Evolutionary conservation across 2,329 filamentous ascomycete genomes (phyloP).

Genomic region (Aureobasidium pullulans): DNA sequence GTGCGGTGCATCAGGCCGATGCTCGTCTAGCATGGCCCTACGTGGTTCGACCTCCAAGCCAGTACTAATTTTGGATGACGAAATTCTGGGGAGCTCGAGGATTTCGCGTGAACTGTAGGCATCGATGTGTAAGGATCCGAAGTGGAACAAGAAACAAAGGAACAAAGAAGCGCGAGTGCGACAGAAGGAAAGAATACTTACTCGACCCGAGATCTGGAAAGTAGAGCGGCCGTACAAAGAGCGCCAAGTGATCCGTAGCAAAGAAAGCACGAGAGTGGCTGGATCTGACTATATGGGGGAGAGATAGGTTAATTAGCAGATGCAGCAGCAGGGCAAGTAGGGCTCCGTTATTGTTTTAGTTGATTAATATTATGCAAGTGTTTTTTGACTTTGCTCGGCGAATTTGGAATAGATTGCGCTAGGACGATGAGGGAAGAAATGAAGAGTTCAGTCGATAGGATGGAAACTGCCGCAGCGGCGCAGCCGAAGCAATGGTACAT

Average conservation of each 20-base stretch:
- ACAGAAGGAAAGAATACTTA: conserved; percentile 22
- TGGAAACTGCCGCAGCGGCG: conserved; percentile 13
- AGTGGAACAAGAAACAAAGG: conserved; percentile 14
- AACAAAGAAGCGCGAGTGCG: conserved; percentile 6
- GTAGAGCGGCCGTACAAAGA: conserved; percentile 23
- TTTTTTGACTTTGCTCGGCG: conserved; percentile 14
- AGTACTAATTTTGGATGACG: conserved; percentile 19
- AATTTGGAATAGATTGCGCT: conserved; percentile 17
- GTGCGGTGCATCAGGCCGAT: conserved; percentile 9
- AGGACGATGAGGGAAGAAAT: conserved; percentile 11
- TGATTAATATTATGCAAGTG: conserved; percentile 14
- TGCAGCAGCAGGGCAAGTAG: conserved; percentile 12
- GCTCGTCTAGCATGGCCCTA: conserved; percentile 13
- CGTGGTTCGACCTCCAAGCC: not conserved
- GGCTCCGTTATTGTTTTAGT: conserved; percentile 10
- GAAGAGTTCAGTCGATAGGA: conserved; percentile 10
- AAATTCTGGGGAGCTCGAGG: conserved; percentile 27
- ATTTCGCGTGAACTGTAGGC: conserved; percentile 29
- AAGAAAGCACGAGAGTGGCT: conserved; percentile 26
- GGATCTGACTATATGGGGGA: conserved; percentile 25
- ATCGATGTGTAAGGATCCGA: conserved; percentile 14
- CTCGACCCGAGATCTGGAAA: conserved; percentile 26
- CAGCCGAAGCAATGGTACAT: conserved; percentile 8
- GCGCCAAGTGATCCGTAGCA: conserved; percentile 29
- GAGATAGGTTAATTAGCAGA: conserved; percentile 13